Evolutionary conservation across 1,139 yeast species (phyloP), one percentile per base, ranked within the genome.

Genomic region (Blastobotrys illinoisensis): DNA sequence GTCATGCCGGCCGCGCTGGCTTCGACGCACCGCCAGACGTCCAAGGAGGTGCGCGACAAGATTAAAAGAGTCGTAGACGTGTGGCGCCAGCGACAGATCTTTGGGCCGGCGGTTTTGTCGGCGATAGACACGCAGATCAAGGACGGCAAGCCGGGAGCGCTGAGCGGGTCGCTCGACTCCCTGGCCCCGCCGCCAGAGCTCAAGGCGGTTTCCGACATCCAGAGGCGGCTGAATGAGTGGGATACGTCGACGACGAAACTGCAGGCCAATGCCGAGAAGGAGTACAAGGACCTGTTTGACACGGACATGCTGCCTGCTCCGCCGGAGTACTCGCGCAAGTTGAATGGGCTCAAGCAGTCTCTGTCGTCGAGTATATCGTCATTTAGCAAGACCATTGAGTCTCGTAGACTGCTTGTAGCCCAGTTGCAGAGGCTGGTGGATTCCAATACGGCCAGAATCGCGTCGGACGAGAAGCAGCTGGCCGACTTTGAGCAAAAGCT

Each of bases 61-160:
- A 79, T 87, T 36, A 77, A 74, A 45, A 76, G 95, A 47, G 81
- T 88, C 23, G 74, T 88, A 1, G 79, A 75, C 49, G 95, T 89
- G 14, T 87, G 96, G 95, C 78, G 78, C 52, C 87, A 87, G 56
- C 74, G 97, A 52, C 66, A 68, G 23, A 79, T 89, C 1, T 88
- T 86, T 62, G 60, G 74, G 1, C 64, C 67, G 0, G 65, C 65
- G 1, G 81, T 78, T 21, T 74, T 85, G 49, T 66, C 67, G 7
- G 69, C 68, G n/a, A 73, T 86, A 63, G 75, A 72, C 47, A 64
- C 62, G 11, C 71, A 74, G 1, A 62, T 79, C 7, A 45, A 44
- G 44, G 54, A 46, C 6, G 24, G 21, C 11, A 23, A 9, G 6
- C 16, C 47, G 14, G 26, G 16, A 5, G 45, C 43, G 32, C 46